Evolutionary conservation across 495 filamentous ascomycete genomes (phyloP), one percentile per base, ranked within the genome.

Genomic region (Oidiodendron maius): DNA sequence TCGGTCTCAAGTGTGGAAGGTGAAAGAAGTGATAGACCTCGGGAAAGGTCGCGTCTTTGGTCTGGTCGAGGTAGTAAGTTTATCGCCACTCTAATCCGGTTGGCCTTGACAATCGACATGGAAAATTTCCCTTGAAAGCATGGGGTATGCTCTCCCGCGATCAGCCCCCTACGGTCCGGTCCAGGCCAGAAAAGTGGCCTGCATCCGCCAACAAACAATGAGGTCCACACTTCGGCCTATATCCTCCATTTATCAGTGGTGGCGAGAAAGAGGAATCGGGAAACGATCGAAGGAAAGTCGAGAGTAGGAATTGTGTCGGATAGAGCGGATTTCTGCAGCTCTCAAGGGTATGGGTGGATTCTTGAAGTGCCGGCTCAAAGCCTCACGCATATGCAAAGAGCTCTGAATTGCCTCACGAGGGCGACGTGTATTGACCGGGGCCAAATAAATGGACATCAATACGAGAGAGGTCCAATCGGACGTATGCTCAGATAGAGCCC

Each of bases 171-270:
- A 5, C 12, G 5, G 26, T 30, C 26, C 12, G 26, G 5, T 30
- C 26, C 26, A 12, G 26, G 26, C 26, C 26, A 5, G 12, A 5
- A 30, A 30, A 30, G 5, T 12, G 26, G 12, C 51, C 51, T 51
- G 58, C 55, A 48, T 36, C 40, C 37, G 22, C 43, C 37, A 23
- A 22, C 32, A 42, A 43, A 32, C 44, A 48, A 48, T 20, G 51
- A 32, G 49, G 20, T 38, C 48, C 46, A 50, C 35, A 48, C 13
- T 15, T 17, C 16, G n/a, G 16, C 43, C 42, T 42, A 43, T 18
- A 36, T 46, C 40, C 26, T 50, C 58, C 58, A 53, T n/a, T 61
- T 20, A 53, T 23, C 11, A 15, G 13, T 37, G 23, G 30, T 39
- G 41, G 18, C 49, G 24, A 37, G 20, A 46, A 13, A 24, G 9